A percentile compares a stretch with the other conserved stretches of the same genome.
These are phyloP conservation scores for Falciphora oryzae DNA, from an alignment of 2,329 filamentous ascomycete genomes.

Conservation along the genomic window DNA sequence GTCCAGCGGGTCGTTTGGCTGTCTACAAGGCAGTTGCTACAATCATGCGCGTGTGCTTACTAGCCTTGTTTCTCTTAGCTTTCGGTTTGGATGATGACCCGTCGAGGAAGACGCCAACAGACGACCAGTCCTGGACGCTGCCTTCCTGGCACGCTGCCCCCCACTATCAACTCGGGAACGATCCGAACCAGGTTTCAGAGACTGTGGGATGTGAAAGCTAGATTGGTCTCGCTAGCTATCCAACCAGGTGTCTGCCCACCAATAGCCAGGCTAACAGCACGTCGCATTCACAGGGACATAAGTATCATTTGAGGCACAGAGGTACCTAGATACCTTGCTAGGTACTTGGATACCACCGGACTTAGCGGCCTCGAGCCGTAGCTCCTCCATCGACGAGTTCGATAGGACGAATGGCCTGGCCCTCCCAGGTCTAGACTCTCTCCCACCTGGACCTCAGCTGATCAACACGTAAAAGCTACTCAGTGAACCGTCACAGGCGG, in stretches of 20 bases:
- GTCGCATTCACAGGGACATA: not conserved
- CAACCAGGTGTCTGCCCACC: not conserved
- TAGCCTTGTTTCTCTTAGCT: not conserved
- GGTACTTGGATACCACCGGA: not conserved
- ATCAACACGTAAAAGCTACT: not conserved
- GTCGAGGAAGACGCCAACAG: not conserved
- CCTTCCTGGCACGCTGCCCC: not conserved
- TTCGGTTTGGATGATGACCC: not conserved
- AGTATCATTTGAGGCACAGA: too few species aligned
- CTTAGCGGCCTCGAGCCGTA: not conserved
- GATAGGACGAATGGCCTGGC: not conserved
- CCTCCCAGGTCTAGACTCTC: not conserved
- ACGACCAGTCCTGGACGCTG: not conserved
- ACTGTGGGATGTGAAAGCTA: not conserved
- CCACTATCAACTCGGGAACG: not conserved
- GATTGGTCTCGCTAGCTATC: not conserved
- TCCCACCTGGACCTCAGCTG: not conserved
- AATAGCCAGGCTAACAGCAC: not conserved
- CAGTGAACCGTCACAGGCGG: not conserved
- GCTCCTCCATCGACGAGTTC: not conserved
- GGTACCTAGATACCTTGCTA: not conserved
- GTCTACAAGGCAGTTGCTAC: not conserved
- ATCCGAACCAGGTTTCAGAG: not conserved
- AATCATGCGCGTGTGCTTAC: not conserved
- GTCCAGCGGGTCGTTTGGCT: not conserved